Conservation (phyloP, 2,329 filamentous ascomycete genomes). For the Chaetothyriales sp. region DNA sequence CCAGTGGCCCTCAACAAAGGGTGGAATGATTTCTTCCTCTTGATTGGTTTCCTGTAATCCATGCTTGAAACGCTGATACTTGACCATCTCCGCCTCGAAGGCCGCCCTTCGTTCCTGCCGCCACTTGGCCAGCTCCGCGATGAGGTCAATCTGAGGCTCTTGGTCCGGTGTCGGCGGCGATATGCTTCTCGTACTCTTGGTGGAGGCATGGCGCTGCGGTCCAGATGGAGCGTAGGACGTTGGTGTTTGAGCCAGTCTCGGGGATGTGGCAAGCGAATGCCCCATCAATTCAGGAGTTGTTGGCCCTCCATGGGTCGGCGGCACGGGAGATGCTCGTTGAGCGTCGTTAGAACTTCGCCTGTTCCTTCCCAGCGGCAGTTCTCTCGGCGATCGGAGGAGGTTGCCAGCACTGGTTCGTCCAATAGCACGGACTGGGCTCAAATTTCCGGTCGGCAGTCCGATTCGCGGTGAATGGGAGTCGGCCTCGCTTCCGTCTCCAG, state of each 20-base stretch:
- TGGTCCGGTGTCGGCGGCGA: conserved; percentile 6
- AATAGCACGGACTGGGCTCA: conserved; percentile 1
- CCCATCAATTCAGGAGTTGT: conserved; percentile 9
- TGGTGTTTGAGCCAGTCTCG: background rate
- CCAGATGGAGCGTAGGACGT: background rate
- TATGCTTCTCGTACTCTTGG: conserved; percentile 4
- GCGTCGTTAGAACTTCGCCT: conserved; percentile 13
- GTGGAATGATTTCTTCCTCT: conserved; percentile 17
- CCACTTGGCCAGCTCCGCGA: conserved; percentile 41
- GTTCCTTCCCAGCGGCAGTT: conserved; percentile 16
- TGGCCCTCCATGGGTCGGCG: conserved; percentile 1
- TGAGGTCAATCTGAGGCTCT: conserved; percentile 30
- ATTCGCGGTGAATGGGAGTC: conserved; percentile 8
- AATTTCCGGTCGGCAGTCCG: conserved; percentile 3
- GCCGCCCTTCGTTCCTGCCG: conserved; percentile 39
- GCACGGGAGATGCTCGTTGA: background rate
- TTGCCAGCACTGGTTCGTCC: conserved; percentile 1
- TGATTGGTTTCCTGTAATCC: background rate
- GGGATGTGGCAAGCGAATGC: conserved; percentile 1
- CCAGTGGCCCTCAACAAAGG: conserved; percentile 46
- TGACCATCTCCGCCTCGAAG: conserved; percentile 26
- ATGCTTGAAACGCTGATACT: conserved; percentile 4
- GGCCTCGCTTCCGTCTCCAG: conserved; percentile 21
- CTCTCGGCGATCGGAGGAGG: conserved; percentile 9
- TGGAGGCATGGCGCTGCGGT: background rate